Evolutionary conservation across 108 stramenopile genomes (phyloP), one percentile per base, ranked within the genome.

Genomic region (Discostella stelligeroides): DNA sequence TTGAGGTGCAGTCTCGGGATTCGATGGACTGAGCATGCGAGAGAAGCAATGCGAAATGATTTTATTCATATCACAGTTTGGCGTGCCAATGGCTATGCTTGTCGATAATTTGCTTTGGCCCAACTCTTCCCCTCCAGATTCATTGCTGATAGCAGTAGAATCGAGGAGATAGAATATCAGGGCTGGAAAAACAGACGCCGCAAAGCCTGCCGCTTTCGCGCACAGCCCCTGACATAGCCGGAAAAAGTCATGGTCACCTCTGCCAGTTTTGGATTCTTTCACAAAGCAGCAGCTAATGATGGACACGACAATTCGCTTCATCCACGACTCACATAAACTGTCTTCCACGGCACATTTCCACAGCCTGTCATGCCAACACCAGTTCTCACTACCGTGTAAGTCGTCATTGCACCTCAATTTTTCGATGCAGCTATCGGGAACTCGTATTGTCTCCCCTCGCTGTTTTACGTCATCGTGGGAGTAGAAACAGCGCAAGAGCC

Each of bases 281-380:
- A 51, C 39, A 63, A 79, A 76, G 66, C 85, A 87, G 59, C 89
- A 93, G 29, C 66, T 50, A 37, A 94, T 88, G 18, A 94, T 78
- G 15, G 92, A 66, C 12, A 73, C 53, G 9, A 80, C 78, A 17
- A 91, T 48, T 14, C 63, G 53, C 51, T 83, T 82, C 30, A 94
- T 86, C 92, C 92, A 94, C 17, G 61, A 30, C 23, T 84, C 83
- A 59, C 72, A 85, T 13, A 66, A 50, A 28, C 25, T 20, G 27
- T 72, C 65, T 15, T 27, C 34, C 8, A 7, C 28, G 38, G 41
- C 46, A 23, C 40, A 60, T 50, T 27, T 68, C 92, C 92, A 94
- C 20, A 90, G 37, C 12, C 50, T 60, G 27, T 74, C 72, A 39
- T 72, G 75, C 88, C 88, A 94, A 55, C 92, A 94, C 89, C 92